Base-by-base conservation (phyloP, 2,329 filamentous ascomycete species). In the Exophiala xenobiotica region DNA sequence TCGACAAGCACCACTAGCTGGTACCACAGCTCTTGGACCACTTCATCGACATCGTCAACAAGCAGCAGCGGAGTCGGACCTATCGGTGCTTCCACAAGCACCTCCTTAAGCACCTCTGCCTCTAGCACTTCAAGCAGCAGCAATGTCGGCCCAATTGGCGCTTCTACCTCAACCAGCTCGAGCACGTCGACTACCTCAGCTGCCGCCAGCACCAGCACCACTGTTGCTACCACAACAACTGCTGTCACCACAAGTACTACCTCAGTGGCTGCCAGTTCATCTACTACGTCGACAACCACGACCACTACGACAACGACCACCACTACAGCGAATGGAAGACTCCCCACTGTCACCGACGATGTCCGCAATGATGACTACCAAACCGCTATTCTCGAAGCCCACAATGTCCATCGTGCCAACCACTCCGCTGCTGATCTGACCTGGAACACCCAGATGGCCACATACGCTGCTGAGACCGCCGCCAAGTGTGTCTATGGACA, bases 341-440 rank as follows among this genome's bases (percentile, higher is more conserved):
- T 1, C 52, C 64, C 3, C 71, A 79, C 57, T 76, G 74, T 2
- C 70, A 71, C 51, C 65, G 67, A 7, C 67, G 74, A n/a, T 76
- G 48, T 54, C 20, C 14, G 48, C 33, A 20, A 35, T 29, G 6
- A 46, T 7, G 27, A 41, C 61, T 64, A 71, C 56, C 47, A 56
- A 16, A 45, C 50, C 19, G 41, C 38, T 18, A 61, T 72, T 27
- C 63, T 92, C 43, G 75, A 83, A 63, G 81, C 88, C 67, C 92
- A 97, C 83, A 96, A 96, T 74, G 63, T 86, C 46, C 88, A 93
- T 73, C 91, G 93, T 58, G 68, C 77, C 65, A 93, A 92, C 75
- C 90, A 96, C 79, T 86, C 85, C 20, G 83, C 82, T 33, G 65
- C 70, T 20, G 78, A 74, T 31, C 65, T 96, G 40, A 67, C 65